Base-by-base conservation (phyloP, 2,329 filamentous ascomycete genomes). In the Akanthomyces dipterigenus region DNA sequence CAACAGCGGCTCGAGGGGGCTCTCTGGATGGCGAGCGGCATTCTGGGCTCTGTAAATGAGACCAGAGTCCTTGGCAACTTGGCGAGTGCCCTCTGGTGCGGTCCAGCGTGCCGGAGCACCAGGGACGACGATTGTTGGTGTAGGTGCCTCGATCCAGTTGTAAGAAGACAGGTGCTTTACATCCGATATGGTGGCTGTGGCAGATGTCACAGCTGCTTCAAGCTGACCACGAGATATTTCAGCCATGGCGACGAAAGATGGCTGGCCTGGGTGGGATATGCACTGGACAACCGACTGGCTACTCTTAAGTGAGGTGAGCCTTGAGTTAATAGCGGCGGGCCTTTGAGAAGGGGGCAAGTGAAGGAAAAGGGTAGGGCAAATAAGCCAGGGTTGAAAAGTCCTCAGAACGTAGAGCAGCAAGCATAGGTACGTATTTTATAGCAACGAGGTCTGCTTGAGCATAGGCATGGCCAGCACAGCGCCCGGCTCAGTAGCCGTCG, bases 1-100 rank as follows among this genome's bases (percentile, higher is more conserved):
- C 61, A 81, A 81, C 0, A 81, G 69, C 0, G 78, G 77, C 63
- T 81, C 78, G 5, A 82, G 67, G 0, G 78, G 79, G 54, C 70
- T 75, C 0, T 71, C 65, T 1, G 77, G 77, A 59, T 76, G 70
- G 42, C 76, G 76, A 48, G 75, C 76, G 3, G 76, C 76, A 68
- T 81, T 81, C 62, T 80, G 75, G 28, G 71, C 71, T 60, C 77
- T 75, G 65, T 76, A 79, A n/a, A 75, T 31, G 3, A 71, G 65
- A 7, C 78, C 78, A 9, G 70, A 70, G 65, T 80, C 77, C 60
- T 74, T 71, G 8, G 65, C 62, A 5, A 79, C 51, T 40, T 59
- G 60, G 43, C 40, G 63, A 36, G 69, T 51, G 28, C 28, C 56
- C 22, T 49, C 63, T 11, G 70, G 72, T 50, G 74, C 65, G 5